Evolutionary conservation across 345 rosid species (phyloP).

Genomic region (Syzygium jambos): DNA sequence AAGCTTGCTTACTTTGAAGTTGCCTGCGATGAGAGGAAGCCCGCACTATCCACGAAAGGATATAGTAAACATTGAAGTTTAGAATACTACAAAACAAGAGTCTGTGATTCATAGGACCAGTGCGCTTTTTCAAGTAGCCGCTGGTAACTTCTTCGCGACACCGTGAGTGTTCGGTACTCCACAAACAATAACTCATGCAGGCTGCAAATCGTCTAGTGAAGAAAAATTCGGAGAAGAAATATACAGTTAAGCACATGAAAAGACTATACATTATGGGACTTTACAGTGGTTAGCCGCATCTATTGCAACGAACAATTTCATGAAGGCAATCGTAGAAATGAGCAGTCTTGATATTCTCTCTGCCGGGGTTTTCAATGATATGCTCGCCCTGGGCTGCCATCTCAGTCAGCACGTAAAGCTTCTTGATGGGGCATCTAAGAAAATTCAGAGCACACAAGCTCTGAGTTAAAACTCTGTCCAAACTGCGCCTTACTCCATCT

Average conservation of each 20-base stretch:
- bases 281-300: not conserved
- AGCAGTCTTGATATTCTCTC: conserved; percentile 50
- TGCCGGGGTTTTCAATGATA: conserved; percentile 29
- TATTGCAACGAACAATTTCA: conserved; percentile 56
- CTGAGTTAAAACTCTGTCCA: not conserved
- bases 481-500: too few species aligned
- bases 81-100: too few species aligned
- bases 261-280: not conserved
- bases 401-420: conserved; percentile 12
- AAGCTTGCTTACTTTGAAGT: not conserved
- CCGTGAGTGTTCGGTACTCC: not conserved
- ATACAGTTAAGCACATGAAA: accelerated
- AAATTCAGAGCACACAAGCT: not conserved
- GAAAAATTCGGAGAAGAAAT: not conserved
- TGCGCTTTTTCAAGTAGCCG: too few species aligned
- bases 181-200: not conserved
- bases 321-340: conserved; percentile 80
- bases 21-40: not conserved
- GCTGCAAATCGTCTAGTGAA: not conserved
- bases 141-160: not conserved
- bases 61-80: too few species aligned
- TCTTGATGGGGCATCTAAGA: conserved; percentile 30
- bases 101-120: too few species aligned
- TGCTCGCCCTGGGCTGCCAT: conserved; percentile 96
- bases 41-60: not conserved